Evolutionary conservation across 768 basidiomycete genomes (phyloP).

Genomic region (Phaeotremella skinneri): DNA sequence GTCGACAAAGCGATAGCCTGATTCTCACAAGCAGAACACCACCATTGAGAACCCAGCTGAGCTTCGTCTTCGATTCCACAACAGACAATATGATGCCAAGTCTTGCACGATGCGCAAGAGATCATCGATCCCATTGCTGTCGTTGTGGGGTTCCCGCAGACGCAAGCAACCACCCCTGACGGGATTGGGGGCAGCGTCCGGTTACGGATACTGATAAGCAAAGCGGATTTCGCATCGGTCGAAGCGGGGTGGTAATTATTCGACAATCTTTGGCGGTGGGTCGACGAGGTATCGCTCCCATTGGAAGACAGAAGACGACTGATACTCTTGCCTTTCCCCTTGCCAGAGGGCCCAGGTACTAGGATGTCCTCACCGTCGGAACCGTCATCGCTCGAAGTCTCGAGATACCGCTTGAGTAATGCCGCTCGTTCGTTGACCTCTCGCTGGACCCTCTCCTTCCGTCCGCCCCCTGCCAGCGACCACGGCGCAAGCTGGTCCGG

Average conservation of each 20-base stretch:
- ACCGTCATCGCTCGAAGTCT: conserved; percentile 34
- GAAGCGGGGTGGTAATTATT: conserved; percentile 3
- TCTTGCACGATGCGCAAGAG: conserved; percentile 35
- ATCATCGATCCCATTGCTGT: conserved; percentile 34
- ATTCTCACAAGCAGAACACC: conserved; percentile 30
- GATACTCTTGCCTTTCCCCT: conserved; percentile 40
- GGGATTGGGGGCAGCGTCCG: conserved; percentile 23
- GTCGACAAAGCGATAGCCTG: conserved; percentile 22
- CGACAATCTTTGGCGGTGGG: background rate
- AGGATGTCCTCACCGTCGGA: conserved; percentile 32
- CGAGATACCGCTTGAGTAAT: conserved; percentile 36
- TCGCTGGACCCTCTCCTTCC: conserved; percentile 18
- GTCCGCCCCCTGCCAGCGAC: conserved; percentile 33
- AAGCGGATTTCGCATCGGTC: conserved; percentile 34
- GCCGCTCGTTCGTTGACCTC: conserved; percentile 32
- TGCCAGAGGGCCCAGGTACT: conserved; percentile 4
- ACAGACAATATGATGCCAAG: conserved; percentile 43
- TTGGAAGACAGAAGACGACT: conserved; percentile 17
- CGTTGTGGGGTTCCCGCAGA: conserved; percentile 26
- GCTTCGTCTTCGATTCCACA: conserved; percentile 35
- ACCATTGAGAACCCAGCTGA: conserved; percentile 33
- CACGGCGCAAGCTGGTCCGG: conserved; percentile 40
- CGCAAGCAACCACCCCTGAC: conserved; percentile 31
- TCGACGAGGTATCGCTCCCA: conserved; percentile 1
- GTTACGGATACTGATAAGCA: conserved; percentile 31